These are phyloP conservation scores for Sergeia podlipaevii DNA, from an alignment of 208 protist species.

Conservation along the genomic window DNA sequence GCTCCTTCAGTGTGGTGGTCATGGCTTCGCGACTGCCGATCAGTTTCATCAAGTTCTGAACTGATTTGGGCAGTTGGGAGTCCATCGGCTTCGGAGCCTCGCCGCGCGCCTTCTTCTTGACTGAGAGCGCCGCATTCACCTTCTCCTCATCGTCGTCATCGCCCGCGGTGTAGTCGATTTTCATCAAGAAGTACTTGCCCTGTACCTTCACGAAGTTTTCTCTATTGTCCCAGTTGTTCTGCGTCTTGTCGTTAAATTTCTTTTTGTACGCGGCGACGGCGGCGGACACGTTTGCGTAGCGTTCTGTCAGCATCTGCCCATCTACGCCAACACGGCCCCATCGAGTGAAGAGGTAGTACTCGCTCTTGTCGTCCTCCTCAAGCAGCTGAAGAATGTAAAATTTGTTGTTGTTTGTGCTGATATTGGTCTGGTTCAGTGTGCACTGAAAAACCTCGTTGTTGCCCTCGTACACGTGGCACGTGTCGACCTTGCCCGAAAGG, in stretches of 20 bases:
- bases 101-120: slow-evolving; percentile 18
- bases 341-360: slow-evolving; percentile 64
- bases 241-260: slow-evolving; percentile 63
- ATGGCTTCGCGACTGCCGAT: slow-evolving; percentile 61
- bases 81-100: slow-evolving; percentile 7
- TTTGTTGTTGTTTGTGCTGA: slow-evolving; percentile 79
- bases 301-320: slow-evolving; percentile 47
- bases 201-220: slow-evolving; percentile 42
- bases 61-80: slow-evolving; percentile 34
- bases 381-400: slow-evolving; percentile 87
- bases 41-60: slow-evolving; percentile 61
- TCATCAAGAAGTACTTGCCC: slow-evolving; percentile 74
- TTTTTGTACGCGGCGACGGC: slow-evolving; percentile 34
- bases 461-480: slow-evolving; percentile 54
- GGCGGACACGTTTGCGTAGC: slow-evolving; percentile 9
- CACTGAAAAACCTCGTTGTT: slow-evolving; percentile 58
- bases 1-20: slow-evolving; percentile 60
- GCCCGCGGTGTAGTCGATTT: slow-evolving; percentile 60
- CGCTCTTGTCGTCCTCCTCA: slow-evolving; percentile 30
- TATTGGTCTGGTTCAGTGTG: slow-evolving; percentile 84
- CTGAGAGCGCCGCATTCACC: slow-evolving; percentile 3
- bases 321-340: slow-evolving; percentile 76
- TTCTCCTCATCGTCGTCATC: slow-evolving; percentile 16
- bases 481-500: slow-evolving; percentile 36
- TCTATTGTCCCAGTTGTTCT: slow-evolving; percentile 40